Conservation (phyloP, 495 filamentous ascomycete genomes). For the Venustampulla echinocandica region DNA sequence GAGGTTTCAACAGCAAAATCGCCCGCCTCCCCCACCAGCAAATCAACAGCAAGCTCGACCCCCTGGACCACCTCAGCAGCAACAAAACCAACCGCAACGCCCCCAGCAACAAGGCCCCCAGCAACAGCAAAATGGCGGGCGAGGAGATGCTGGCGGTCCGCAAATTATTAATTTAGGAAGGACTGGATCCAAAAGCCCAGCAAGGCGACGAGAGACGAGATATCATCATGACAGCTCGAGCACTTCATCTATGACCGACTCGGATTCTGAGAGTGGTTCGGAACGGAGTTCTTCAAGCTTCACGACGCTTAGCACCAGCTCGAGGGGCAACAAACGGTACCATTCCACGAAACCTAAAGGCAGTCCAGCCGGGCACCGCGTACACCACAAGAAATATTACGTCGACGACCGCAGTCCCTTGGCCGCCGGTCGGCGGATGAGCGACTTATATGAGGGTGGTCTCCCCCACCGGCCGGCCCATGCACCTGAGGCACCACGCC, state of each 20-base stretch:
- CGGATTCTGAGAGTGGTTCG: conserved; percentile 6
- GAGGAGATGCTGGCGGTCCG: background rate
- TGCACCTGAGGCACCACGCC: conserved; percentile 16
- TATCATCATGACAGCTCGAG: conserved; percentile 6
- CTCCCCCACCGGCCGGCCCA: background rate
- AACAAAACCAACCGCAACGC: background rate
- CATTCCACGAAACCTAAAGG: conserved; percentile 27
- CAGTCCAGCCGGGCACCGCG: conserved; percentile 11
- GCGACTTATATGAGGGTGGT: background rate
- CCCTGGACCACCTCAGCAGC: background rate
- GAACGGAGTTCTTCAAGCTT: conserved; percentile 5
- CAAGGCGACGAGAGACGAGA: background rate
- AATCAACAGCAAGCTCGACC: conserved; percentile 1
- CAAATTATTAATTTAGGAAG: background rate
- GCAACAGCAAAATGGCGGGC: background rate
- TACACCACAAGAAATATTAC: conserved; percentile 1
- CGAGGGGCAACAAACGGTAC: background rate
- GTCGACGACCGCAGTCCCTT: background rate
- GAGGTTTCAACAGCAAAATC: conserved; percentile 6
- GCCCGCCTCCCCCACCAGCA: conserved; percentile 4
- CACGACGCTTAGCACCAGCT: background rate
- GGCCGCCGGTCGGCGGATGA: background rate
- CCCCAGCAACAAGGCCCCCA: background rate
- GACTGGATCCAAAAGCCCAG: too few relatives aligned
- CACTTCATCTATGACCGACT: background rate